Base-by-base conservation (phyloP, 2,329 filamentous ascomycete species). In the Diplodia sapinea region DNA sequence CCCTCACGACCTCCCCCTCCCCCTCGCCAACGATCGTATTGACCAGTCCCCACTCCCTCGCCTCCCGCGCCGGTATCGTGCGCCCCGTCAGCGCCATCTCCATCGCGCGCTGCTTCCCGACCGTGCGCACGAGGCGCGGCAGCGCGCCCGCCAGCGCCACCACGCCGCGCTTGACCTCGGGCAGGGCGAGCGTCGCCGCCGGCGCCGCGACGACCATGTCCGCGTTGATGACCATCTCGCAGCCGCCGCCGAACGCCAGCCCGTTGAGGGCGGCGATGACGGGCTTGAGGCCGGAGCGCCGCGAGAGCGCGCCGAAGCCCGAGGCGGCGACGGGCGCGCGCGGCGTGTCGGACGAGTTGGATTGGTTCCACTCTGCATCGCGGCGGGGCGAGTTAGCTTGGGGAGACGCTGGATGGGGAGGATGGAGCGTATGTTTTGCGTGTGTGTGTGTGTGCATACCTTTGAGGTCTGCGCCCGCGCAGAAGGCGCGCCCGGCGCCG, bases 251-350 rank as follows among this genome's bases (percentile, higher is more conserved):
- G 70, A 71, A 71, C 8, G 70, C 70, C 69, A 84, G 81, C 0
- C 86, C 86, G 75, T 88, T 88, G 3, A 87, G 84, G 2, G 86
- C 86, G 9, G 85, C 85, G 73, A 88, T 85, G 55, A 88, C 80
- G 1, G 86, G 86, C 75, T 88, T 88, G 79, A 86, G 88, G 0
- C 88, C 87, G 13, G 76, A 76, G 13, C 88, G 79, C 50, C 84
- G 79, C 50, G 84, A 86, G 15, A 90, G 73, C 0, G 86, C 87
- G 47, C 79, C 83, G 72, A 88, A 87, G 0, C 87, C 87, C 13
- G 61, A 49, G 8, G 38, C 31, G n/a, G 6, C 8, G 29, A 54
- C 15, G 1, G 7, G 5, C 12, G 40, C 52, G 26, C 36, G 61
- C n/a, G 61, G 40, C n/a, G 50, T 31, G 15, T 49, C 26, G 20